These are phyloP conservation scores for Auricularia auricula-judae DNA, from an alignment of 768 basidiomycete genomes.

Conservation along the genomic window DNA sequence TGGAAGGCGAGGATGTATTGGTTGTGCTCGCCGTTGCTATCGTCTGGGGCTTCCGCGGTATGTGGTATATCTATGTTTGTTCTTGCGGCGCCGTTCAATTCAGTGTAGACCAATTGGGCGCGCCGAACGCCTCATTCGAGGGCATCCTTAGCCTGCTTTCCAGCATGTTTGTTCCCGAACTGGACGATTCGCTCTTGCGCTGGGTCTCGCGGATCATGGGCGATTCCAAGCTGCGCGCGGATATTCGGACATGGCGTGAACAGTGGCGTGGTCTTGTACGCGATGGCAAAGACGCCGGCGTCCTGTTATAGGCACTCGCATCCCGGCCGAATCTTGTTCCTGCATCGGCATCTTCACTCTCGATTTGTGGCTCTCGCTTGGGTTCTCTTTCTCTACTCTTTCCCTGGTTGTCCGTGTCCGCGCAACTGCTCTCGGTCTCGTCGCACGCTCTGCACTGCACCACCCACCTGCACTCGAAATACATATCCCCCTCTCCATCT, in stretches of 20 bases:
- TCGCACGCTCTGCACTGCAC: too few relatives aligned
- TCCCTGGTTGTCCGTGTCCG: too few relatives aligned
- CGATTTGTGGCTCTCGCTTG: too few relatives aligned
- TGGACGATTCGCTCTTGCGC: slow-evolving; percentile 67
- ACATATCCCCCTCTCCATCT: too few relatives aligned
- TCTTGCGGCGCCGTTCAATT: not conserved
- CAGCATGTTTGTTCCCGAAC: slow-evolving; percentile 89
- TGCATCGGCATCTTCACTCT: too few relatives aligned
- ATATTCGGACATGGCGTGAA: slow-evolving; percentile 64
- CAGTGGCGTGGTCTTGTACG: slow-evolving; percentile 65
- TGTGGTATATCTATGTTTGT: slow-evolving; percentile 14
- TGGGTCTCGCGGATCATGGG: slow-evolving; percentile 63
- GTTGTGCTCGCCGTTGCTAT: slow-evolving; percentile 78
- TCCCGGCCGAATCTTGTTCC: too few relatives aligned
- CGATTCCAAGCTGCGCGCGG: slow-evolving; percentile 55
- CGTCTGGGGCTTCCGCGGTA: slow-evolving; percentile 85
- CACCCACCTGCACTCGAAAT: too few relatives aligned
- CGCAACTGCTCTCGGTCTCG: too few relatives aligned
- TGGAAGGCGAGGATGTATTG: slow-evolving; percentile 86
- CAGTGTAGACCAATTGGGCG: slow-evolving; percentile 67
- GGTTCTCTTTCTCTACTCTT: too few relatives aligned
- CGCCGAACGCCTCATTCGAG: slow-evolving; percentile 73
- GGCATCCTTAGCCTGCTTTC: slow-evolving; percentile 84
- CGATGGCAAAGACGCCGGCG: slow-evolving; percentile 48
- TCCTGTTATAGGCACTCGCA: slow-evolving; percentile 33